Base-by-base conservation (phyloP, 225 moss, liverwort and hornwort species). In the Thuidium tamariscinum region DNA sequence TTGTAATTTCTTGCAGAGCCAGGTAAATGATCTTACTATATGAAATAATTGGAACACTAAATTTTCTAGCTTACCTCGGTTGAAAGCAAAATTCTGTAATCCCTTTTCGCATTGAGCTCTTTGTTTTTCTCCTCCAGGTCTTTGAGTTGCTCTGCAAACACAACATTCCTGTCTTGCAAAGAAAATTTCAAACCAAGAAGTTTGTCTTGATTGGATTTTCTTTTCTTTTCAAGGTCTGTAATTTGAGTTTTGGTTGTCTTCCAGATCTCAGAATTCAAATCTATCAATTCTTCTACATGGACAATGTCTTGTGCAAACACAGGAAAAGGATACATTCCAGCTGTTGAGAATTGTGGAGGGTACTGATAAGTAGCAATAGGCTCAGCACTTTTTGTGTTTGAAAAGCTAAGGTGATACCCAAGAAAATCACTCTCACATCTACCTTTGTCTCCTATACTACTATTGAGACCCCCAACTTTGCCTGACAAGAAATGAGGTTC, bases 401-500 rank as follows among this genome's bases (percentile, higher is more conserved):
- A 65, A 5, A 36, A 36, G 3, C 5, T 65, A 1, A 5, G 19
- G 3, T 20, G 3, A 65, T 65, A 3, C 0, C 1, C 0, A 36
- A 3, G 3, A 65, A 20, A 11, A 65, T 3, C 20, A 11, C 21
- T 62, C 30, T 62, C 62, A 8, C 16, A 4, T 32, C 8, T 36
- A 1, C 0, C 1, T n/a, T 9, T 20, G 5, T 65, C 11, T 0
- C 17, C 36, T 18, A 11, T 0, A 0, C 4, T 2, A 0, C 5
- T n/a, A 3, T 3, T n/a, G 10, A 2, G 5, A 36, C 11, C 20
- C 3, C 20, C 6, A 64, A 1, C 34, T 64, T 64, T 34, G n/a
- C 10, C 4, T n/a, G 1, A n/a, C 0, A 65, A 2, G 5, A n/a
- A 5, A 65, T 1, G 9, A 63, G 10, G 3, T 5, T 34, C 34